Evolutionary conservation across 2,329 filamentous ascomycete species (phyloP), one percentile per base, ranked within the genome.

Genomic region (Phialophora expanda): DNA sequence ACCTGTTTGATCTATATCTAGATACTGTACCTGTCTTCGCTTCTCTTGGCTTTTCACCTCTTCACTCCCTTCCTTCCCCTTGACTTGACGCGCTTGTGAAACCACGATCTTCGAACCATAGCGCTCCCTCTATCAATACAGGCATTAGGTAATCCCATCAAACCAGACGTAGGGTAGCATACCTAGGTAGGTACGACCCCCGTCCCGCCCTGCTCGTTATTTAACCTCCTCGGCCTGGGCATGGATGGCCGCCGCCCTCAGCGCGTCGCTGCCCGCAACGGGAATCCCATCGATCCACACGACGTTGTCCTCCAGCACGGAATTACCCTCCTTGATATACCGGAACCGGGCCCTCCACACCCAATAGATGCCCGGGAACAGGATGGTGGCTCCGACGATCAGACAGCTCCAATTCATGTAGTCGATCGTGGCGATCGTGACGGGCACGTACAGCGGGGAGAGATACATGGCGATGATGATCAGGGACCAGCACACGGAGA

Each of bases 401-500:
- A 69, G 41, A 63, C 65, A 67, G 24, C 55, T 61, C 67, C 67
- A 69, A 48, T 69, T 69, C 67, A 69, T 69, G 44, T 67, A 67
- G 65, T 69, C 67, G 46, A 69, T 69, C 8, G 62, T 67, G 32
- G 67, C 54, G 24, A 65, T 61, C 30, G 67, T 69, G 14, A 69
- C 67, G n/a, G 67, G 67, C 62, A 67, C 64, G 57, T 69, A 69
- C 20, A 69, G 62, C 20, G 67, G 67, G 41, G 53, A 66, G 32
- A 65, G 62, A 53, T 69, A 69, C 65, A 69, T 67, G 48, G 44
- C 32, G 55, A 69, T 67, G 65, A 67, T 64, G 51, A 69, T 44
- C 22, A 69, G 34, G 2, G 66, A 66, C 66, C 61, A 70, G 61
- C 64, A 67, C 14, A 70, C 64, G n/a, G 61, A 61, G 32, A 69